phyloP scores from a whole-genome alignment of 2,329 filamentous ascomycete species.

The Gaeumannomyces tritici region DNA sequence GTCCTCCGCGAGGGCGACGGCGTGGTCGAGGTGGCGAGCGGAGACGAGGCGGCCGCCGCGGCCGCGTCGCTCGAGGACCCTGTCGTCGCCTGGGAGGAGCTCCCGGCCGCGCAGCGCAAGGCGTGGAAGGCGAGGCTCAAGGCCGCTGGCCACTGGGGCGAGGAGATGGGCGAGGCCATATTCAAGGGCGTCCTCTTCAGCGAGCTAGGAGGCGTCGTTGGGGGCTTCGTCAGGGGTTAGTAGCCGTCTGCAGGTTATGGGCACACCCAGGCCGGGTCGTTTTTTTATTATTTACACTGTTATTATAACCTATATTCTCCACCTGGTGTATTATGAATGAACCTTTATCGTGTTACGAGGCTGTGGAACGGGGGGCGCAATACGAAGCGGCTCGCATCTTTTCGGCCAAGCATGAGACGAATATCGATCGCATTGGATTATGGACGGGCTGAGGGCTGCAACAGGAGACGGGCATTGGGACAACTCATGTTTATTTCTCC shows the following conservation, averaged over 20 bases:
- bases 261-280: background rate
- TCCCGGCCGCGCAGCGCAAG: conserved; percentile 51
- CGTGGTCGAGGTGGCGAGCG: conserved; percentile 3
- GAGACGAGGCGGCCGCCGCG: conserved; percentile 9
- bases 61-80: conserved; percentile 27
- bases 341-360: background rate
- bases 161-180: conserved; percentile 66
- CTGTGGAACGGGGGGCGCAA: background rate
- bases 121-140: conserved; percentile 61
- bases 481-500: background rate
- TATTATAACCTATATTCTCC: background rate
- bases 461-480: background rate
- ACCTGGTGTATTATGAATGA: background rate
- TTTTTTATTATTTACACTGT: background rate
- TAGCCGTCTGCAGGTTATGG: background rate
- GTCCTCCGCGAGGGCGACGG: conserved; percentile 12
- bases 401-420: background rate
- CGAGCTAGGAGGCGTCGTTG: conserved; percentile 56
- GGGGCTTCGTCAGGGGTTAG: conserved; percentile 29
- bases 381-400: background rate
- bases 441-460: background rate
- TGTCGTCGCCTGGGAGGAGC: conserved; percentile 55
- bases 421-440: background rate
- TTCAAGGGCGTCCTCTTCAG: conserved; percentile 72
- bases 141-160: conserved; percentile 69